phyloP scores from a whole-genome alignment of 305 asterid genomes.

The Fraxinus floribunda region DNA sequence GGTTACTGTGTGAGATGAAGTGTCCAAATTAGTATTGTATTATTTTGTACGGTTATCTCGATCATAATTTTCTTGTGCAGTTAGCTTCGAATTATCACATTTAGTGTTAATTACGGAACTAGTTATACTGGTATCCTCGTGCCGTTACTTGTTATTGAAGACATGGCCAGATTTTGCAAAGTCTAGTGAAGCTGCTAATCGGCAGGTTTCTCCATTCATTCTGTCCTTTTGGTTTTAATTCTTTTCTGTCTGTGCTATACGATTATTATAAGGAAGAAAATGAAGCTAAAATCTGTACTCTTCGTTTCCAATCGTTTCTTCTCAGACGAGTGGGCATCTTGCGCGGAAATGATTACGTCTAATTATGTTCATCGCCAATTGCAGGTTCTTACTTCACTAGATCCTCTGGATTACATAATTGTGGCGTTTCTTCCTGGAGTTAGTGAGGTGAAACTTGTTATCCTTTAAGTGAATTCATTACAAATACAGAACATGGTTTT shows the following conservation, averaged over 20 bases:
- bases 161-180: conserved; percentile 83
- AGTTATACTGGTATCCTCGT: conserved; percentile 64
- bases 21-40: neutral
- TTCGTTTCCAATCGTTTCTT: neutral
- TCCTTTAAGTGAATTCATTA: neutral
- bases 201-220: conserved; percentile 51
- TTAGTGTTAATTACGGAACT: conserved; percentile 68
- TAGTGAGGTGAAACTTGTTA: conserved; percentile 59
- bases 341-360: neutral
- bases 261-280: neutral
- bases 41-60: conserved; percentile 3
- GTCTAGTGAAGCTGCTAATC: conserved; percentile 82
- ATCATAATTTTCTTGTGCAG: conserved; percentile 39
- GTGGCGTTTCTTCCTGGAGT: conserved; percentile 87
- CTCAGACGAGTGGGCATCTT: neutral
- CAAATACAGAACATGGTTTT: neutral
- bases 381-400: conserved; percentile 77
- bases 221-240: conserved; percentile 10
- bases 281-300: neutral
- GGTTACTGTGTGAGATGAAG: neutral
- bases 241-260: neutral
- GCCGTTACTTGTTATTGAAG: conserved; percentile 68
- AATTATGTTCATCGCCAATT: conserved; percentile 16
- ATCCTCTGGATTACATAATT: conserved; percentile 72
- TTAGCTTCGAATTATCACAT: conserved; percentile 70